Percentiles rank a stretch among this genome's conserved stretches.
phyloP scores from a whole-genome alignment of 305 asterid genomes.

The Stenogyne calaminthoides region DNA sequence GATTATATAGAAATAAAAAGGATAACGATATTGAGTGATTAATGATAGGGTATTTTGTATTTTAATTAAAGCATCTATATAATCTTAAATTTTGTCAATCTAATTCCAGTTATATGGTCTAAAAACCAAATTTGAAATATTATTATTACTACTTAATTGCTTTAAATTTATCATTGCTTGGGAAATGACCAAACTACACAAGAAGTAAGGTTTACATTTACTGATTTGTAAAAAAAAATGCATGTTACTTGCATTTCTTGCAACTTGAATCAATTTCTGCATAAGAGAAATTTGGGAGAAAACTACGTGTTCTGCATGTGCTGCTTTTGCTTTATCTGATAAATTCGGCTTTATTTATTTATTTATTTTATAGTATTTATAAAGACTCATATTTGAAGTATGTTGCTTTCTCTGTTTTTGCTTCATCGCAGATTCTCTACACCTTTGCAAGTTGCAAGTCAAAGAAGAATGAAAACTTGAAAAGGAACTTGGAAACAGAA shows the following conservation, averaged over 20 bases:
- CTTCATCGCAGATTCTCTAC: slow-evolving; percentile 68
- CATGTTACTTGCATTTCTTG: slow-evolving; percentile 10
- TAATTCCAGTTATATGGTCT: too few relatives aligned
- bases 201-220: slow-evolving; percentile 56
- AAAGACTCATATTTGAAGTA: slow-evolving; percentile 33
- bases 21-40: too few relatives aligned
- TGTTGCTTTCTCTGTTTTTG: slow-evolving; percentile 72
- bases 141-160: neutral
- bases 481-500: slow-evolving; percentile 36
- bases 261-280: slow-evolving; percentile 14
- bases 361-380: too few relatives aligned
- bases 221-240: slow-evolving; percentile 11
- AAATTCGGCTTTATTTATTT: too few relatives aligned
- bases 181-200: slow-evolving; percentile 87
- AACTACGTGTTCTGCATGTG: neutral
- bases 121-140: too few relatives aligned
- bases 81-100: too few relatives aligned
- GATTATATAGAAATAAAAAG: too few relatives aligned
- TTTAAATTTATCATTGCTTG: slow-evolving; percentile 63
- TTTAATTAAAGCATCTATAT: too few relatives aligned
- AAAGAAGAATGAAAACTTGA: slow-evolving; percentile 41
- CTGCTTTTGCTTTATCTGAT: too few relatives aligned
- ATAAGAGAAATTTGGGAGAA: neutral
- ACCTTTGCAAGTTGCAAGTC: slow-evolving; percentile 75
- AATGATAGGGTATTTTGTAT: too few relatives aligned